A percentile compares a stretch with the other conserved stretches of the same genome.
phyloP scores from a whole-genome alignment of 495 filamentous ascomycete species.

The Xylaria cubensis region DNA sequence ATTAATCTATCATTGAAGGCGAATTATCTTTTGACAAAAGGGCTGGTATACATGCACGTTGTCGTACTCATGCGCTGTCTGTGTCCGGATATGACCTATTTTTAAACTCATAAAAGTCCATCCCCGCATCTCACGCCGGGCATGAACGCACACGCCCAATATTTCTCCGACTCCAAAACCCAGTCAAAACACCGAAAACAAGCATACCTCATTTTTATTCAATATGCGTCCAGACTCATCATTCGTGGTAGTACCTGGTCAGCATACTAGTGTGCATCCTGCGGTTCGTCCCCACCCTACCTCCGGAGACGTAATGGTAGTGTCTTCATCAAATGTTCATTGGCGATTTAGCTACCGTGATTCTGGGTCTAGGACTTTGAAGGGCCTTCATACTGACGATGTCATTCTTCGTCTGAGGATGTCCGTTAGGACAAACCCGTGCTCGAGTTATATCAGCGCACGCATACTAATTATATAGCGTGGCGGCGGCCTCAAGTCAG shows the following conservation, averaged over 20 bases:
- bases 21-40: background rate
- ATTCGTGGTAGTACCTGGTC: conserved; percentile 6
- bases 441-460: background rate
- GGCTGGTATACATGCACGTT: background rate
- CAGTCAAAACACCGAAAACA: conserved; percentile 7
- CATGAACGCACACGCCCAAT: conserved; percentile 5
- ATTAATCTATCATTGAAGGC: conserved; percentile 16
- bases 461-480: background rate
- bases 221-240: conserved; percentile 14
- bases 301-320: conserved; percentile 21
- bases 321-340: background rate
- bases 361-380: conserved; percentile 15
- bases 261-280: conserved; percentile 1
- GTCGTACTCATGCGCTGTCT: background rate
- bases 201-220: background rate
- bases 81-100: conserved; percentile 24
- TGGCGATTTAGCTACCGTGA: background rate
- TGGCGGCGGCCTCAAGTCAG: conserved; percentile 1
- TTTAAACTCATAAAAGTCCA: conserved; percentile 21
- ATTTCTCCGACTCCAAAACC: background rate
- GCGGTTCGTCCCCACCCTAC: conserved; percentile 27
- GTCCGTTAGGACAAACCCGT: background rate
- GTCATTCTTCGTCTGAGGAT: background rate
- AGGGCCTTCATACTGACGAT: background rate
- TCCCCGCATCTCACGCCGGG: conserved; percentile 1